phyloP scores from a whole-genome alignment of 257 asterid genomes.

The Fraxinus americana region DNA sequence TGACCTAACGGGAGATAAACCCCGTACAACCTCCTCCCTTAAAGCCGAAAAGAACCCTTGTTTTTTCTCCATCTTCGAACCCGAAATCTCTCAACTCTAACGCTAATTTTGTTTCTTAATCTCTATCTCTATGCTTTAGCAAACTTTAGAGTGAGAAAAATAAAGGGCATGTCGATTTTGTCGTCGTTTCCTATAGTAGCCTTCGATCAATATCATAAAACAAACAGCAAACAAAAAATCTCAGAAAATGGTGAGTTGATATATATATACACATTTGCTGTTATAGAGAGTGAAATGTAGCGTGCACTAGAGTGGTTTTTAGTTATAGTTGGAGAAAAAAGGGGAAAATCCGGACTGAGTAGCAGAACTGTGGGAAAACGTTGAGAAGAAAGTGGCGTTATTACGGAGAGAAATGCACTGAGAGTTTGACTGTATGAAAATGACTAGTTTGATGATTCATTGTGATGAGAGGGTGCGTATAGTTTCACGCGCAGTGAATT shows the following conservation, averaged over 20 bases:
- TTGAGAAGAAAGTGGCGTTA: neutral
- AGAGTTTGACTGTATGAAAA: neutral
- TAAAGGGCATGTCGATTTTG: neutral
- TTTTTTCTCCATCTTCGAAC: constrained; percentile 20
- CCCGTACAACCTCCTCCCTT: constrained; percentile 22
- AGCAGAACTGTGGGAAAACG: neutral
- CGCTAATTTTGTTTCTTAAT: neutral
- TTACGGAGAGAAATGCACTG: neutral
- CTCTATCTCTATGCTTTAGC: neutral
- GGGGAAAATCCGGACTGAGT: neutral
- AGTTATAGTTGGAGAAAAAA: neutral
- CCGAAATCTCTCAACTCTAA: neutral
- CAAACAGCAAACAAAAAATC: neutral
- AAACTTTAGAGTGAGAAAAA: neutral
- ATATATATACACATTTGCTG: neutral
- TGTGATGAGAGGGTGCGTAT: neutral
- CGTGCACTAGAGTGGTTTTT: neutral
- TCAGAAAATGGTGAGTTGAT: neutral
- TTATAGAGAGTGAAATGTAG: neutral
- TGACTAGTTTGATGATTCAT: neutral
- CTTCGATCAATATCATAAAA: neutral
- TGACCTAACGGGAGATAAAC: constrained; percentile 23
- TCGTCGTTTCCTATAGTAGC: neutral
- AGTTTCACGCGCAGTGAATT: neutral
- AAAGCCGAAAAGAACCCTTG: constrained; percentile 26